A percentile compares a stretch with the other conserved stretches of the same genome.
phyloP scores from a whole-genome alignment of 768 basidiomycete species.

The Sarcomyxa edulis region DNA sequence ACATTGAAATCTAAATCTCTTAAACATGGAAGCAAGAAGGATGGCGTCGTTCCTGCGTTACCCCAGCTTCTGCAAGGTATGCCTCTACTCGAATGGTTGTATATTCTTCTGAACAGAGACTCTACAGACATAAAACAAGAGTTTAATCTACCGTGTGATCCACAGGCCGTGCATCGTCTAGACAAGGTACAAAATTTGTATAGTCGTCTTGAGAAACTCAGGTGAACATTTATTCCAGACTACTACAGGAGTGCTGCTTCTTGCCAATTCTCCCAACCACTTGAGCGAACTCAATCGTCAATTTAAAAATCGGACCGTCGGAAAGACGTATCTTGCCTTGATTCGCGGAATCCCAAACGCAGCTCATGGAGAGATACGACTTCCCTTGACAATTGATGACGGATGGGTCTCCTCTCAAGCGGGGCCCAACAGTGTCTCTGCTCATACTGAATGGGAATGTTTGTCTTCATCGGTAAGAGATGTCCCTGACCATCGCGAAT shows the following conservation, averaged over 20 bases:
- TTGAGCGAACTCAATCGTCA: slow-evolving; percentile 52
- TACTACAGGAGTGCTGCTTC: slow-evolving; percentile 59
- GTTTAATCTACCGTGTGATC: slow-evolving; percentile 27
- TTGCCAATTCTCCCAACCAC: slow-evolving; percentile 38
- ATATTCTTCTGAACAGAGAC: slow-evolving; percentile 2
- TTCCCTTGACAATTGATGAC: slow-evolving; percentile 35
- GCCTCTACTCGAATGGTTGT: slow-evolving; percentile 13
- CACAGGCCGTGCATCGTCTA: slow-evolving; percentile 55
- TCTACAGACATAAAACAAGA: slow-evolving; percentile 19
- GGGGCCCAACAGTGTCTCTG: slow-evolving; percentile 23
- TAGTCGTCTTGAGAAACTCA: background rate
- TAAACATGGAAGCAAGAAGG: slow-evolving; percentile 2
- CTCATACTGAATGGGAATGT: slow-evolving; percentile 53
- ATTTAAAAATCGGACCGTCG: slow-evolving; percentile 39
- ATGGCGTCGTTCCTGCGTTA: slow-evolving; percentile 18
- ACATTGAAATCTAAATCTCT: slow-evolving; percentile 8
- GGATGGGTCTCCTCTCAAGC: slow-evolving; percentile 39
- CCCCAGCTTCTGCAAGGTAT: slow-evolving; percentile 29
- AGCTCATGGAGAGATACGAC: slow-evolving; percentile 38
- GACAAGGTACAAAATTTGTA: slow-evolving; percentile 49
- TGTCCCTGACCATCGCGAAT: slow-evolving; percentile 5
- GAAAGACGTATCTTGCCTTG: slow-evolving; percentile 61
- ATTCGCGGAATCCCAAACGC: slow-evolving; percentile 44
- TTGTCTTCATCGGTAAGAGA: slow-evolving; percentile 55
- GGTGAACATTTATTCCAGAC: slow-evolving; percentile 25